Base-by-base conservation (phyloP, 164 flowering plant genomes). In the Annona cherimola region DNA sequence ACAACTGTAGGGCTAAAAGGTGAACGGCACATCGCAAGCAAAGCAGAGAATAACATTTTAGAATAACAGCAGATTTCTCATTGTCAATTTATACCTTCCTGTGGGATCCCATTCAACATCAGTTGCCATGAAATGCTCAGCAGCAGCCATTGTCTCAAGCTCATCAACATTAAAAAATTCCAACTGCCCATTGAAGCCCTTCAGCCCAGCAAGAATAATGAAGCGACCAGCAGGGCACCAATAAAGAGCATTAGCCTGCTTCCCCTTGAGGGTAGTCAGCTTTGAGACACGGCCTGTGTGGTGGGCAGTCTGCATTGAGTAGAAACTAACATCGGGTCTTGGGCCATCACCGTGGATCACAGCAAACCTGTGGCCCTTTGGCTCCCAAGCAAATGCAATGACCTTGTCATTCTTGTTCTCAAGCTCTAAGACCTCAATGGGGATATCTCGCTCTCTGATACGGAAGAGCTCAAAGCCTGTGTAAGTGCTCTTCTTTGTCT, bases 351-450 rank as follows among this genome's bases (percentile, higher is more conserved):
- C 97, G 75, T 96, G 99, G 61, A 96, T 89, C 66, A 96, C 89
- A 0, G 97, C 98, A 79, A 96, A 96, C 69, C 98, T 88, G 73
- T 96, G 98, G 41, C 99, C 99, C 78, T 92, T 96, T 18, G 98
- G 97, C 80, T 96, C 99, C 99, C 97, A 96, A 90, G 98, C 98
- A 82, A 96, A 96, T 55, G 99, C 92, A 77, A 96, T 81, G 20
- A 96, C 88, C 80, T 96, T 96, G 70, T 93, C 99, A 81, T 93
- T 96, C 79, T 96, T 96, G 65, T 96, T 96, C 70, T 93, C 99
- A 63, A 93, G 99, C 84, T 93, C 99, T 83, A 96, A 81, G 65
- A 93, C 97, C 79, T 93, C 99, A 78, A 91, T 96, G 0, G 99
- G 99, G 5, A 96, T 96, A 77, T 93, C 98, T 12, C 98, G 70